A percentile compares a stretch with the other conserved stretches of the same genome.
Evolutionary conservation across 768 basidiomycete genomes (phyloP).

Genomic region (Suillus brevipes): DNA sequence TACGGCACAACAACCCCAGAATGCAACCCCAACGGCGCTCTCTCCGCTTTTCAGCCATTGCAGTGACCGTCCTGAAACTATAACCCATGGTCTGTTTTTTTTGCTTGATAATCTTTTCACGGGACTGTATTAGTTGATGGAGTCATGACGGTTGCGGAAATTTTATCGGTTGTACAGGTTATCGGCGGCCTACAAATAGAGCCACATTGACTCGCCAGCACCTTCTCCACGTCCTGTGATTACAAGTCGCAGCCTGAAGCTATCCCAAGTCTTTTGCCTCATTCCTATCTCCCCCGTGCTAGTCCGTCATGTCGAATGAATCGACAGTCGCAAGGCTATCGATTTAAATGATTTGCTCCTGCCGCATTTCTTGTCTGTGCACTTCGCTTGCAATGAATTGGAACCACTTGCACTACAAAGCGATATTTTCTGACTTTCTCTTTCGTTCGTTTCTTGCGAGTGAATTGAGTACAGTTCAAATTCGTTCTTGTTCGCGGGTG

Average conservation of each 20-base stretch:
- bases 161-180: not conserved
- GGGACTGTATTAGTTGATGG: not conserved
- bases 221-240: too few relatives aligned
- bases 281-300: not conserved
- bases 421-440: too few relatives aligned
- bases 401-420: not conserved
- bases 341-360: not conserved
- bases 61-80: not conserved
- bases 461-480: not conserved
- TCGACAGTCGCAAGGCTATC: not conserved
- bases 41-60: not conserved
- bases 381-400: not conserved
- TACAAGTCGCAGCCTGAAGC: not conserved
- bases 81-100: too few relatives aligned
- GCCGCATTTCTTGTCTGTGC: not conserved
- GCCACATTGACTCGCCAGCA: too few relatives aligned
- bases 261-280: not conserved
- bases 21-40: not conserved
- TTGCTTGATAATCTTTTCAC: not conserved
- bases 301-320: too few relatives aligned
- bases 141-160: not conserved
- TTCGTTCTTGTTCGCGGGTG: not conserved
- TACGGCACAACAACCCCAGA: not conserved
- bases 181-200: slow-evolving; percentile 1
- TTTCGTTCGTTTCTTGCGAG: not conserved